These are phyloP conservation scores for Gracilaria domingensis DNA, from an alignment of 23 red algal species.

Conservation along the genomic window DNA sequence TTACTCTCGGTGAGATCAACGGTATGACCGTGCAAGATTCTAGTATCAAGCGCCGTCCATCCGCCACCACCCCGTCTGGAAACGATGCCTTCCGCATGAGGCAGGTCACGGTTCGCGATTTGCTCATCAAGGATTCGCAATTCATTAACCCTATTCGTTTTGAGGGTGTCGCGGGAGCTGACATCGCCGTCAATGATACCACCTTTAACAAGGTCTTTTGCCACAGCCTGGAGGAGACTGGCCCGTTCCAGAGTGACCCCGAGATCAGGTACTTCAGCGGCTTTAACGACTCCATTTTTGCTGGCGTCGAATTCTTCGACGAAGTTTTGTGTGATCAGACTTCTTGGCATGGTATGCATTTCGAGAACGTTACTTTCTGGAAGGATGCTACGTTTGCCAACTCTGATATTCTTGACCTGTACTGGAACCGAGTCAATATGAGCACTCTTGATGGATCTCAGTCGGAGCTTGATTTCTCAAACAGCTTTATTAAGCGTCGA, in stretches of 20 bases:
- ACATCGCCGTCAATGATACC: conserved; percentile 58
- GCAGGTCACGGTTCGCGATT: conserved; percentile 13
- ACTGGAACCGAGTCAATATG: conserved; percentile 57
- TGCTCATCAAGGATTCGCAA: conserved; percentile 32
- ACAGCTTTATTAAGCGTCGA: conserved; percentile 26
- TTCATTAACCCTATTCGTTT: conserved; percentile 60
- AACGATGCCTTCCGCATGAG: conserved; percentile 28
- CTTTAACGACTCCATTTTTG: conserved; percentile 66
- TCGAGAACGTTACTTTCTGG: conserved; percentile 45
- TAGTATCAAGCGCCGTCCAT: conserved; percentile 35
- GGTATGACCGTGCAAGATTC: conserved; percentile 22
- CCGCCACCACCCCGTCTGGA: conserved; percentile 36
- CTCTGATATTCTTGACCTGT: conserved; percentile 63
- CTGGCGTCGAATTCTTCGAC: conserved; percentile 44
- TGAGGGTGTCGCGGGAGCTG: conserved; percentile 42
- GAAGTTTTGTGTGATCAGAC: conserved; percentile 46
- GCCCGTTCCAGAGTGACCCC: conserved; percentile 14
- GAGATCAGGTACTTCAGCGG: conserved; percentile 22
- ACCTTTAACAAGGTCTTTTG: conserved; percentile 47
- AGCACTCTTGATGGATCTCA: conserved; percentile 25
- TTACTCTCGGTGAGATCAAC: conserved; percentile 55
- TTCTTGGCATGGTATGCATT: conserved; percentile 52
- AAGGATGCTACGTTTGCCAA: conserved; percentile 40
- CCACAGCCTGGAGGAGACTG: conserved; percentile 32
- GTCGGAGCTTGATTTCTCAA: conserved; percentile 44